A percentile compares a stretch with the other conserved stretches of the same genome.
Conservation (phyloP, 805 yeast species). For the Candida awuae region DNA sequence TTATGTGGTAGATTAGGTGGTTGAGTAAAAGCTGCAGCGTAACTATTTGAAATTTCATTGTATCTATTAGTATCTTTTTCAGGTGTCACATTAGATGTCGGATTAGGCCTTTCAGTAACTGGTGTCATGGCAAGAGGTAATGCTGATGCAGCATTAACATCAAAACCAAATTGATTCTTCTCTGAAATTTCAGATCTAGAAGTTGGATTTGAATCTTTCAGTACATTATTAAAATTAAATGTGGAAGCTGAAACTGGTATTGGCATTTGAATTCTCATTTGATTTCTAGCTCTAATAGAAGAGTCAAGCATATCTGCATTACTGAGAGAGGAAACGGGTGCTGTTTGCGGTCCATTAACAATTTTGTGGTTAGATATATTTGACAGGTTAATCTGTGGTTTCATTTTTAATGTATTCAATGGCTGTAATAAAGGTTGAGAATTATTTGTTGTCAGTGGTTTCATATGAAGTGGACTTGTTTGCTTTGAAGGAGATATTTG, state of each 20-base stretch:
- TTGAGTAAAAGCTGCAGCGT: not conserved
- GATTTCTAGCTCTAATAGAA: conserved; percentile 38
- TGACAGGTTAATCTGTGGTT: not conserved
- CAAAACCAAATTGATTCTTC: conserved; percentile 32
- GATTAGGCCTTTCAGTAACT: conserved; percentile 45
- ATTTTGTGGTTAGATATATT: conserved; percentile 4
- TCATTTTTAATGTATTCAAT: conserved; percentile 29
- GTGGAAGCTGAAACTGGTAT: conserved; percentile 39
- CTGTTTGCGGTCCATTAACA: conserved; percentile 25
- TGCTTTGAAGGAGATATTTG: conserved; percentile 26
- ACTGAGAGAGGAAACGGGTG: conserved; percentile 18
- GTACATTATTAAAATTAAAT: not conserved
- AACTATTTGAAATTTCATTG: not conserved
- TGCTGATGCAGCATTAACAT: conserved; percentile 61
- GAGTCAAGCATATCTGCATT: conserved; percentile 22
- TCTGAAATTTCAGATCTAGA: conserved; percentile 12
- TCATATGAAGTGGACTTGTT: conserved; percentile 36
- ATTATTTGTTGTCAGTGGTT: conserved; percentile 37
- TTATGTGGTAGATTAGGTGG: not conserved
- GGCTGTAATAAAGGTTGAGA: conserved; percentile 46
- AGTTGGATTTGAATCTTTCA: conserved; percentile 11
- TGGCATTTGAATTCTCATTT: conserved; percentile 68
- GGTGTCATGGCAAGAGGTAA: conserved; percentile 74
- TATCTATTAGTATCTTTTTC: conserved; percentile 3
- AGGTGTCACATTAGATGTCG: conserved; percentile 5